phyloP scores from a whole-genome alignment of 2,329 filamentous ascomycete species.

The Talaromyces pinophilus region DNA sequence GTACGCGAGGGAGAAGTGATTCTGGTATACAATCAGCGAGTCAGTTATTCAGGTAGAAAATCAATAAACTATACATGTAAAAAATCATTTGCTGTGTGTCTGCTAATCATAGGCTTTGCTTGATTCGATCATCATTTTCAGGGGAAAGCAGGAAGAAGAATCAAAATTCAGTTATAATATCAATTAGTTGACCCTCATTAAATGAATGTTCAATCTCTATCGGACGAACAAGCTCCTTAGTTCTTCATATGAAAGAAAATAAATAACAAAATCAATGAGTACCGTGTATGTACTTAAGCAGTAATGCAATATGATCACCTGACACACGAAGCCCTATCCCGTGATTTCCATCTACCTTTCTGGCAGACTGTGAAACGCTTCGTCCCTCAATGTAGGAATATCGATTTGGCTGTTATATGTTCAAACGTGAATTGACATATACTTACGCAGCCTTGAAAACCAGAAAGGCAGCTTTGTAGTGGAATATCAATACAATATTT shows the following conservation, averaged over 20 bases:
- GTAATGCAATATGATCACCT: not conserved
- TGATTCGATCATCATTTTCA: not conserved
- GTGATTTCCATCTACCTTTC: not conserved
- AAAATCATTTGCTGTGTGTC: not conserved
- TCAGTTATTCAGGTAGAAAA: too few species aligned
- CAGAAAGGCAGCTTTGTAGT: not conserved
- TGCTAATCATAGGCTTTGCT: not conserved
- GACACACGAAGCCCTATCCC: not conserved
- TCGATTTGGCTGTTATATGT: not conserved
- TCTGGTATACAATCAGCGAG: too few species aligned
- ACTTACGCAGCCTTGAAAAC: not conserved
- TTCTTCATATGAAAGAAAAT: not conserved
- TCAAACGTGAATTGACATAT: not conserved
- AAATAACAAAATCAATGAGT: not conserved
- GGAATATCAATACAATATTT: not conserved
- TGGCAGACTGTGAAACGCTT: not conserved
- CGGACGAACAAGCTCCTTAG: not conserved
- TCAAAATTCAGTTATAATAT: not conserved
- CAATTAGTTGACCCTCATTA: not conserved
- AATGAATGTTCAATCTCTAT: not conserved
- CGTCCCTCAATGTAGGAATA: not conserved
- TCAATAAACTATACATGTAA: not conserved
- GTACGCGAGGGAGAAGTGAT: not conserved
- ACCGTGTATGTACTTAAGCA: not conserved
- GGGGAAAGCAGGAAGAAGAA: not conserved